phyloP scores from a whole-genome alignment of 1,139 yeast species.

The Candida neerlandica region DNA sequence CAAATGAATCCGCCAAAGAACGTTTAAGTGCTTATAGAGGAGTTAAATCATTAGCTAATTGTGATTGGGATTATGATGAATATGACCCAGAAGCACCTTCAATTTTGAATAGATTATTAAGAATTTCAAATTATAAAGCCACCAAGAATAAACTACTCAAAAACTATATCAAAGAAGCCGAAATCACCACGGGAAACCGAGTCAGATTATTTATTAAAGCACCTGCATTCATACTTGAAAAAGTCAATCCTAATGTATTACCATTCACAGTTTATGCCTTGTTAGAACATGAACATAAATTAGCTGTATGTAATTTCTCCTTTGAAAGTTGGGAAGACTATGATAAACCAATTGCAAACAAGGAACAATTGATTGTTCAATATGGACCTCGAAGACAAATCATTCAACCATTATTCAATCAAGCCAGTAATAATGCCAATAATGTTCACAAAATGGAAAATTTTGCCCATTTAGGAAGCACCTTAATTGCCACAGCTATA shows the following conservation, averaged over 20 bases:
- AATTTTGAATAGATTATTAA: slow-evolving; percentile 74
- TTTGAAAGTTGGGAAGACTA: slow-evolving; percentile 88
- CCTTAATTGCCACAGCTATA: slow-evolving; percentile 80
- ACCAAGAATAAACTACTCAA: slow-evolving; percentile 72
- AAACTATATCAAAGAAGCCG: slow-evolving; percentile 58
- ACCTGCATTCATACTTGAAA: slow-evolving; percentile 52
- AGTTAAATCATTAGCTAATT: slow-evolving; percentile 74
- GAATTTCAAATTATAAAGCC: slow-evolving; percentile 77
- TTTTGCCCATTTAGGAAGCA: slow-evolving; percentile 75
- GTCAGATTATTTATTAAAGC: slow-evolving; percentile 65
- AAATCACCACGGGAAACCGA: slow-evolving; percentile 66
- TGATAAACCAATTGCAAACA: slow-evolving; percentile 79
- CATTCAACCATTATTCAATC: slow-evolving; percentile 85
- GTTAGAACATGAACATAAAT: slow-evolving; percentile 82
- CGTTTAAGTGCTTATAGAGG: slow-evolving; percentile 82
- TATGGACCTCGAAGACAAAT: slow-evolving; percentile 90
- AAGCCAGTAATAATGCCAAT: slow-evolving; percentile 73
- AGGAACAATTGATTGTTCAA: slow-evolving; percentile 79
- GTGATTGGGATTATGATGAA: slow-evolving; percentile 90
- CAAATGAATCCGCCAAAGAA: slow-evolving; percentile 73
- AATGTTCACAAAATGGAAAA: slow-evolving; percentile 87
- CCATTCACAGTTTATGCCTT: slow-evolving; percentile 75
- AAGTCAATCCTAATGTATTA: slow-evolving; percentile 37
- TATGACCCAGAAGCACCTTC: slow-evolving; percentile 72
- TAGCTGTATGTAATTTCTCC: slow-evolving; percentile 79